Evolutionary conservation across 164 flowering plant genomes (phyloP), one percentile per base, ranked within the genome.

Genomic region (Piper betle): DNA sequence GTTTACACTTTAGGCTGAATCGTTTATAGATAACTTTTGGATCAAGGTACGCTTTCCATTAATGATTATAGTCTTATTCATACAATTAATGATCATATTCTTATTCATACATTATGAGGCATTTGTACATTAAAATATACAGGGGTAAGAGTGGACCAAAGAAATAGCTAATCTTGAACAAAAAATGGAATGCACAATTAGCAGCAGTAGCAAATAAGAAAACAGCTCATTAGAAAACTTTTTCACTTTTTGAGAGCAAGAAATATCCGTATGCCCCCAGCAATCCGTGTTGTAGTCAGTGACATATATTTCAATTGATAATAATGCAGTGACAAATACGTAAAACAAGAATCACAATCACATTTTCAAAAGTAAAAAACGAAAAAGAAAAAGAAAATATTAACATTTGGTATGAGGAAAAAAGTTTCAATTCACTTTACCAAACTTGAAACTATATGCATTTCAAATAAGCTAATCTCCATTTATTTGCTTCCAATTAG

Each of bases 261-360:
- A 10, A 1, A 46, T 2, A 46, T 1, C 15, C 1, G 50, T 12
- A 9, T 10, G 50, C 50, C 50, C 5, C 33, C 33, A 25, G 1
- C 33, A 25, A 25, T 25, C 33, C 33, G 33, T 25, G 33, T 25
- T 25, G 33, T 25, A 25, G 33, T 25, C 33, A 25, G 2, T 25
- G 33, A 25, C 33, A 25, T 25, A 25, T 62, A 75, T 79, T 69
- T 82, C 86, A 86, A 81, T 81, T 64, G 38, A 43, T 19, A 10
- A 6, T 9, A 48, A 42, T 18, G 39, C 8, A 25, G 17, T 57
- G 38, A 15, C 53, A 43, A 73, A 53, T 43, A 68, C 42, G 40
- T 18, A 64, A 48, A 62, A 57, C 55, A 53, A 13, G n/a, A 53
- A 52, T 79, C 68, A 64, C 53, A 64, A 70, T 62, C 55, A 25